Conservation (phyloP, 768 basidiomycete species). For the Rhizopogon rudus region DNA sequence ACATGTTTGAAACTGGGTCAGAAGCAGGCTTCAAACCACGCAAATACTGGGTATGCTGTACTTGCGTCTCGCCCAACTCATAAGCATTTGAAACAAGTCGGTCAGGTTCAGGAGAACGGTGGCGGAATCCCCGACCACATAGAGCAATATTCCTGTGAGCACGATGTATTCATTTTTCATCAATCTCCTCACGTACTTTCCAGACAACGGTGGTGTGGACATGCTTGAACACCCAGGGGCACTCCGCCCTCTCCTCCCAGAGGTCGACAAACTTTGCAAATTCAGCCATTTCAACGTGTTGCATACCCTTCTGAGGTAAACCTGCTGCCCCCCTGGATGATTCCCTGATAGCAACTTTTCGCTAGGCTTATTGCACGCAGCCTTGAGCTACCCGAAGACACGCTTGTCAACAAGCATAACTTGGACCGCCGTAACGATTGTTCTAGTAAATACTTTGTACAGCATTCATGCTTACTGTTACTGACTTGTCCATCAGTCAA, state of each 20-base stretch:
- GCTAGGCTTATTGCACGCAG: slow-evolving; percentile 37
- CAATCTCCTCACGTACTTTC: not conserved
- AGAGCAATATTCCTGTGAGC: slow-evolving; percentile 57
- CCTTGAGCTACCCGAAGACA: slow-evolving; percentile 41
- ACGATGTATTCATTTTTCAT: not conserved
- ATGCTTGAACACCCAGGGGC: slow-evolving; percentile 21
- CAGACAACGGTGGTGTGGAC: slow-evolving; percentile 40
- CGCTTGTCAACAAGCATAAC: slow-evolving; percentile 34
- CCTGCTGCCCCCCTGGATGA: not conserved
- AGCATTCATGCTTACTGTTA: no score
- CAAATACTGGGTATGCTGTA: slow-evolving; percentile 39
- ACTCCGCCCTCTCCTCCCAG: slow-evolving; percentile 23
- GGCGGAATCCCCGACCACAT: slow-evolving; percentile 58
- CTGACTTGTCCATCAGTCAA: no score
- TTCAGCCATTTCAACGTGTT: slow-evolving; percentile 24
- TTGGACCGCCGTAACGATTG: slow-evolving; percentile 5
- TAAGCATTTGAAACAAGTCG: not conserved
- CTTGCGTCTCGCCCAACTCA: not conserved
- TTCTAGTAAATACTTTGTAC: no score
- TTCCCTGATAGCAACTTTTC: not conserved
- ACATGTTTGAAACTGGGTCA: slow-evolving; percentile 39
- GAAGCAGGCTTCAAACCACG: slow-evolving; percentile 51
- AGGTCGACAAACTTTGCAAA: slow-evolving; percentile 20
- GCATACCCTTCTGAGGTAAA: slow-evolving; percentile 19
- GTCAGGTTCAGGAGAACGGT: slow-evolving; percentile 45